Conservation (phyloP, 257 asterid genomes). For the Plantago elongata region DNA sequence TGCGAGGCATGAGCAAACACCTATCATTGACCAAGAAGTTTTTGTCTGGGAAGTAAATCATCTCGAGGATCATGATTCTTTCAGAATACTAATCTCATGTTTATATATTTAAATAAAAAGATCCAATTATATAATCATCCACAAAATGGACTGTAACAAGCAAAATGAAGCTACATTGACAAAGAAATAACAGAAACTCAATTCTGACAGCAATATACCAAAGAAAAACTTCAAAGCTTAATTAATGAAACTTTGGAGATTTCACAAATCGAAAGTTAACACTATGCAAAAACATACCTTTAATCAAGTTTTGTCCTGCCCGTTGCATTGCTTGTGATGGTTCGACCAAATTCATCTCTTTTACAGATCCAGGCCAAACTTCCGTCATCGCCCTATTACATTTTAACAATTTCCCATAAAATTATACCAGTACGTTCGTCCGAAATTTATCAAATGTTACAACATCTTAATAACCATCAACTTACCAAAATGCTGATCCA, state of each 20-base stretch:
- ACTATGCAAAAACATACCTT: conserved; percentile 40
- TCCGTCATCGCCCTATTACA: conserved; percentile 76
- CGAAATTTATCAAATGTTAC: conserved; percentile 3
- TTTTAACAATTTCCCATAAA: conserved; percentile 4
- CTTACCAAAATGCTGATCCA: conserved; percentile 96
- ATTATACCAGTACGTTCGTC: conserved; percentile 7
- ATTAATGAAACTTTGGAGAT: not conserved
- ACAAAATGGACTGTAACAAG: no score
- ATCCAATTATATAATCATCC: no score
- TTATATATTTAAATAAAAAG: no score
- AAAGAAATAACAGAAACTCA: no score
- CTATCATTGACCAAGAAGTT: no score
- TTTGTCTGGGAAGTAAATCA: no score
- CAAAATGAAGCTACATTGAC: no score
- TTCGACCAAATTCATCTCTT: conserved; percentile 79
- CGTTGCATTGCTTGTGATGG: conserved; percentile 99
- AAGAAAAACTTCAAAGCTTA: no score
- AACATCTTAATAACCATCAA: conserved; percentile 7
- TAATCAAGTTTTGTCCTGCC: conserved; percentile 73
- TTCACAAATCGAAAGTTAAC: conserved; percentile 4
- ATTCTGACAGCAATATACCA: no score
- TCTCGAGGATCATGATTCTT: no score
- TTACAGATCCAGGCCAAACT: conserved; percentile 85
- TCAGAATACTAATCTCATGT: no score
- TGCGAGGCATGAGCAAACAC: no score